Evolutionary conservation across 2,329 filamentous ascomycete genomes (phyloP).

Genomic region (Aspergillus neoniger): DNA sequence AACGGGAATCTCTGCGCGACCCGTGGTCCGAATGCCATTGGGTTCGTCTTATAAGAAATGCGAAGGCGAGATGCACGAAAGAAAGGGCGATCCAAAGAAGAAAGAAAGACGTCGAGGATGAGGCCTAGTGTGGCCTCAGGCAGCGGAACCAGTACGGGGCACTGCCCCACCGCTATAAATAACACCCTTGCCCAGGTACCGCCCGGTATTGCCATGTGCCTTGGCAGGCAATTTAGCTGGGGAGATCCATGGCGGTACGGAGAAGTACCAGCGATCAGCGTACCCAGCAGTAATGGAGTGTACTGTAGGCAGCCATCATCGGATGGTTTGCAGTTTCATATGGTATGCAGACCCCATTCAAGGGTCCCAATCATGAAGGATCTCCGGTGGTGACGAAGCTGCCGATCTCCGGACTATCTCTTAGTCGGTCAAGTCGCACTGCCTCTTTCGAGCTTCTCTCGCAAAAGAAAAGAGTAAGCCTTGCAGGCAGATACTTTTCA

Average conservation of each 20-base stretch:
- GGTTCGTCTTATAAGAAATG: slow-evolving; percentile 1
- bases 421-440: neutral
- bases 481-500: neutral
- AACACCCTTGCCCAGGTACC: neutral
- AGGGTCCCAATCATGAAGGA: neutral
- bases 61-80: neutral
- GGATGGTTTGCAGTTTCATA: neutral
- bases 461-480: neutral
- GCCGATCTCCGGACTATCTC: neutral
- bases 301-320: neutral
- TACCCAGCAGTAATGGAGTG: neutral
- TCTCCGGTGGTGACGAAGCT: neutral
- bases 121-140: neutral
- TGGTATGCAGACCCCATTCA: neutral
- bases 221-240: neutral
- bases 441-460: neutral
- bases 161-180: slow-evolving; percentile 10
- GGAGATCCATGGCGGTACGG: neutral
- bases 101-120: neutral
- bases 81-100: neutral
- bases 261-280: neutral
- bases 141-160: neutral
- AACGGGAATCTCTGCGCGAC: neutral
- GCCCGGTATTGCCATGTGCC: neutral
- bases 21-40: slow-evolving; percentile 17